A percentile compares a stretch with the other conserved stretches of the same genome.
These are phyloP conservation scores for Polychytrium aggregatum DNA, from an alignment of 192 early-diverging fungal genomes.

Conservation along the genomic window DNA sequence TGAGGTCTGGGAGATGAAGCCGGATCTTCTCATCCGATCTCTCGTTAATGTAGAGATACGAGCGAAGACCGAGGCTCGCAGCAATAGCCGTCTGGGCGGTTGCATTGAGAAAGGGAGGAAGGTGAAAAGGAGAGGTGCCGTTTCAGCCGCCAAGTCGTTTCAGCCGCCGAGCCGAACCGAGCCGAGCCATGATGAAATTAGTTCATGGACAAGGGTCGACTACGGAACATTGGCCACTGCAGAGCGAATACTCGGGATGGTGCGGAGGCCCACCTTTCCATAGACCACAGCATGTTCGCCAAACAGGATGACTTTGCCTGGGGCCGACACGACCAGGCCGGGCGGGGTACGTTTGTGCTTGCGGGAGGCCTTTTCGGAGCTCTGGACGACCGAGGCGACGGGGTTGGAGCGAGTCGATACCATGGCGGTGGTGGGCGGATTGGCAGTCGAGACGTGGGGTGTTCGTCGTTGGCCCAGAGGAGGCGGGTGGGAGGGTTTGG, in stretches of 20 bases:
- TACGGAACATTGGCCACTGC: background rate
- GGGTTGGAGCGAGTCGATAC: no score
- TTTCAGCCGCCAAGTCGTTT: background rate
- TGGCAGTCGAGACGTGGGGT: no score
- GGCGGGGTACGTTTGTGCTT: no score
- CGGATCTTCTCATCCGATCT: no score
- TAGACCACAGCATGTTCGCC: constrained; percentile 98
- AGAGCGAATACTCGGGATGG: background rate
- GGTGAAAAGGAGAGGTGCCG: no score
- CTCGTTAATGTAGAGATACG: constrained; percentile 59
- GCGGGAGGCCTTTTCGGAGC: no score
- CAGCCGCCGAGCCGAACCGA: background rate
- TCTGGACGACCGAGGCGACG: no score
- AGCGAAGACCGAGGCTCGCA: constrained; percentile 64
- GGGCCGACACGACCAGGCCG: constrained; percentile 77
- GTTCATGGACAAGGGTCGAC: background rate
- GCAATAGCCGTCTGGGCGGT: constrained; percentile 81
- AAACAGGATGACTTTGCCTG: constrained; percentile 97
- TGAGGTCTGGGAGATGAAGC: no score
- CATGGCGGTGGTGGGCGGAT: no score
- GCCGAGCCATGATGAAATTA: background rate
- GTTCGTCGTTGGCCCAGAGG: no score
- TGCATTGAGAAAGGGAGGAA: no score
- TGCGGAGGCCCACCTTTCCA: constrained; percentile 5
- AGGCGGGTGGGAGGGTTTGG: no score